These are phyloP conservation scores for Aspergillus olivimuriae DNA, from an alignment of 495 filamentous ascomycete species.

Conservation along the genomic window DNA sequence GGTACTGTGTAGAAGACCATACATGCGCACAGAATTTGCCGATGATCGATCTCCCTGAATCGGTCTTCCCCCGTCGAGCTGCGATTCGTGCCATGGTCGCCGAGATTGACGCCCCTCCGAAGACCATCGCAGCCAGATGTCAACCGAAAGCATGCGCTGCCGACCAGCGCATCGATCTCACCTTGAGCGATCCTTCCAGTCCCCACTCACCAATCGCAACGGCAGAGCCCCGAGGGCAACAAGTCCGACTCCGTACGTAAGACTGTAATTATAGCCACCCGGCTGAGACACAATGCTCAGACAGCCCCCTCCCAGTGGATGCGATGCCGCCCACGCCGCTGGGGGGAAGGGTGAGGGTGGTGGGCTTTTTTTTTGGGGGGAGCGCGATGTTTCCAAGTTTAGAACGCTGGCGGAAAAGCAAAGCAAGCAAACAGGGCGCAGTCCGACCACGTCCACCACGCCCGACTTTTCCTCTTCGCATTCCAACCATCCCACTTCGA, in stretches of 20 bases:
- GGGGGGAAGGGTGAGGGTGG: background rate
- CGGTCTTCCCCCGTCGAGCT: too few species aligned
- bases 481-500: background rate
- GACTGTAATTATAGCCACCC: conserved; percentile 1
- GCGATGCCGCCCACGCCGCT: background rate
- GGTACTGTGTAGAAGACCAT: too few species aligned
- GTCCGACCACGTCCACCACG: conserved; percentile 1
- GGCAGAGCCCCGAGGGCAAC: background rate
- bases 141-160: too few species aligned
- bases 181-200: too few species aligned
- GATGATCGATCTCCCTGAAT: too few species aligned
- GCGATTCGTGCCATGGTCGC: too few species aligned
- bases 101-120: too few species aligned
- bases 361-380: conserved; percentile 3
- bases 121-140: too few species aligned
- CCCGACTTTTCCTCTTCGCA: background rate
- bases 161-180: too few species aligned
- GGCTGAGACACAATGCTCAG: conserved; percentile 13
- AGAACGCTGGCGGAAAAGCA: conserved; percentile 11
- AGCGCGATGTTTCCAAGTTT: conserved; percentile 23
- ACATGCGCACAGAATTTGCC: too few species aligned
- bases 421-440: conserved; percentile 21
- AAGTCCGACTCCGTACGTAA: too few species aligned
- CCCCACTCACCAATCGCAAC: background rate
- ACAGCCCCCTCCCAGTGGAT: background rate